Percentiles rank a stretch among this genome's conserved stretches.
These are phyloP conservation scores for Coemansia sp. DNA, from an alignment of 192 early-diverging fungal species.

Conservation along the genomic window DNA sequence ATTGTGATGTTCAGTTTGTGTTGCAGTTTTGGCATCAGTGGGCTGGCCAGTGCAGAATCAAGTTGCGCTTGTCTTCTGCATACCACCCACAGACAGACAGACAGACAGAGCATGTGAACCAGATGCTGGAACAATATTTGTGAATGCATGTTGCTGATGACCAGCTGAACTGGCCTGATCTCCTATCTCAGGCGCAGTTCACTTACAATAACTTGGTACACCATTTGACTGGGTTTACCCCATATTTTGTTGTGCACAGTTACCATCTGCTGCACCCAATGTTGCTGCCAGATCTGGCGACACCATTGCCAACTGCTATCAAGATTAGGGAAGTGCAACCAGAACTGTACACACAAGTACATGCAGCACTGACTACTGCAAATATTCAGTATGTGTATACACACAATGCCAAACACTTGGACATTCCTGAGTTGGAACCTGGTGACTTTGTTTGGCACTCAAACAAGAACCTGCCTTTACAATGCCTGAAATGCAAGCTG, in stretches of 20 bases:
- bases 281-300: neutral
- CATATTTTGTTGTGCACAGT: neutral
- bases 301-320: neutral
- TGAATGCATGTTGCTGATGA: slow-evolving; percentile 27
- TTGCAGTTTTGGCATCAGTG: neutral
- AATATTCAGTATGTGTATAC: neutral
- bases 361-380: neutral
- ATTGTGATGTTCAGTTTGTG: neutral
- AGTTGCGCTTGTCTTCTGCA: slow-evolving; percentile 41
- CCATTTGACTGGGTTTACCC: neutral
- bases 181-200: slow-evolving; percentile 51
- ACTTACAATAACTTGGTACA: slow-evolving; percentile 49
- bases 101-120: slow-evolving; percentile 49
- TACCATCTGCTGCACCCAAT: neutral
- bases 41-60: neutral
- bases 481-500: neutral
- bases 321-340: neutral
- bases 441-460: neutral
- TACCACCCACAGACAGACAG: slow-evolving; percentile 49
- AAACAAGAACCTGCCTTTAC: neutral
- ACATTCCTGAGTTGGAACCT: neutral
- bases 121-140: slow-evolving; percentile 32
- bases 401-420: neutral
- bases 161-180: slow-evolving; percentile 48
- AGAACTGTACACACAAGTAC: neutral